Percentiles rank a stretch among this genome's conserved stretches.
Conservation (phyloP, 1,284 basidiomycete species). For the Cystobasidiaceae sp. region DNA sequence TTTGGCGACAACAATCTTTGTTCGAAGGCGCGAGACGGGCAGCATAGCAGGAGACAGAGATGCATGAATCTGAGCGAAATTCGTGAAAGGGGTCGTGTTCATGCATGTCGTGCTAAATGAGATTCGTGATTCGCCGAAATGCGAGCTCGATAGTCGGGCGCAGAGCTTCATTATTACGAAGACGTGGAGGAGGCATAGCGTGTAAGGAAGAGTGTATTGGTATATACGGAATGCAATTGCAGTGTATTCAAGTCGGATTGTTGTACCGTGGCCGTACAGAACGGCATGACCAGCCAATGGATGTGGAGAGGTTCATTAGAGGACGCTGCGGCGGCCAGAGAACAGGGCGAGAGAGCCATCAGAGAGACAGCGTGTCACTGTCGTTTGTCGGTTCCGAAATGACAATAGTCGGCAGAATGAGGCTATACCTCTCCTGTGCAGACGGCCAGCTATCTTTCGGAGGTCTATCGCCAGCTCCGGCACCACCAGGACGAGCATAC, state of each 20-base stretch:
- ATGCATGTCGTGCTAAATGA: not conserved
- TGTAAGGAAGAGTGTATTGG: too few relatives aligned
- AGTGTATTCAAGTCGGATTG: too few relatives aligned
- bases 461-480: not conserved
- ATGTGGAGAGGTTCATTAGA: too few relatives aligned
- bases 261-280: too few relatives aligned
- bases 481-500: not conserved
- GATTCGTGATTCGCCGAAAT: not conserved
- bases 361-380: not conserved
- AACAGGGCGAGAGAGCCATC: not conserved
- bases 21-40: too few relatives aligned
- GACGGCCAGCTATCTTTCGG: not conserved
- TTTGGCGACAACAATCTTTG: too few relatives aligned
- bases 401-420: slow-evolving; percentile 29
- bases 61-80: not conserved
- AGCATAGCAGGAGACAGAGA: not conserved
- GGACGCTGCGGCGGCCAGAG: not conserved
- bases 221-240: too few relatives aligned
- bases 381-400: slow-evolving; percentile 16
- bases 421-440: not conserved
- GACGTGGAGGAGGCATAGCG: too few relatives aligned
- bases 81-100: not conserved
- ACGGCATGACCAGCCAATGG: too few relatives aligned
- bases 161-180: too few relatives aligned
- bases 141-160: too few relatives aligned